phyloP scores from a whole-genome alignment of 2,329 filamentous ascomycete species.

The Phaeosphaeria sp. region DNA sequence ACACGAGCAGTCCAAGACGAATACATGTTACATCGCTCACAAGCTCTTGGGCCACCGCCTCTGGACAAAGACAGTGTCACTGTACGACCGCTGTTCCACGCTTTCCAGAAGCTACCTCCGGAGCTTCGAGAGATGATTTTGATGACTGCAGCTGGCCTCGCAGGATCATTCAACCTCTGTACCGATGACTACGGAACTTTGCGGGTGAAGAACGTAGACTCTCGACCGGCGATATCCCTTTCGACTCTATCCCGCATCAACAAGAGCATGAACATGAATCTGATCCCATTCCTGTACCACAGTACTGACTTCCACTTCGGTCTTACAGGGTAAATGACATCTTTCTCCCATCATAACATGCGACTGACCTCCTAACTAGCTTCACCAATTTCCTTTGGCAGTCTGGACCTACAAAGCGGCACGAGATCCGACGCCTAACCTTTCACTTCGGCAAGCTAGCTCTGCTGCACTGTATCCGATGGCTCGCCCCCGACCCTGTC shows the following conservation, averaged over 20 bases:
- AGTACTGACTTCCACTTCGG: conserved; percentile 37
- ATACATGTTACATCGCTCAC: conserved; percentile 4
- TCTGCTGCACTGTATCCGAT: conserved; percentile 37
- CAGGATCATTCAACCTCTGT: conserved; percentile 18
- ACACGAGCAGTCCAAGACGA: conserved; percentile 2
- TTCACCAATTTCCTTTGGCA: conserved; percentile 30
- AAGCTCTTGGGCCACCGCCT: conserved; percentile 8
- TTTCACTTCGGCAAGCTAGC: conserved; percentile 29
- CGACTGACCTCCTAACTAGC: background rate
- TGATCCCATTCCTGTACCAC: conserved; percentile 31
- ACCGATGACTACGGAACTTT: conserved; percentile 1
- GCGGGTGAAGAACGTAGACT: background rate
- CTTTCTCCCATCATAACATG: background rate
- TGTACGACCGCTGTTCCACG: conserved; percentile 38
- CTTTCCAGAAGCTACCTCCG: conserved; percentile 30
- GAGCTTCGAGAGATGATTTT: conserved; percentile 41
- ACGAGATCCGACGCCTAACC: conserved; percentile 26
- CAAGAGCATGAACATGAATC: conserved; percentile 19
- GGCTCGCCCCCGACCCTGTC: conserved; percentile 36
- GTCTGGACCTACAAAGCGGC: conserved; percentile 29
- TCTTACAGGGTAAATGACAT: conserved; percentile 13
- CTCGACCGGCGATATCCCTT: conserved; percentile 12
- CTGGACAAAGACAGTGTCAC: conserved; percentile 22
- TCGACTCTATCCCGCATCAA: conserved; percentile 28
- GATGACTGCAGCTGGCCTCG: conserved; percentile 24